phyloP scores from a whole-genome alignment of 345 rosid genomes.

The Euphorbia peplus region DNA sequence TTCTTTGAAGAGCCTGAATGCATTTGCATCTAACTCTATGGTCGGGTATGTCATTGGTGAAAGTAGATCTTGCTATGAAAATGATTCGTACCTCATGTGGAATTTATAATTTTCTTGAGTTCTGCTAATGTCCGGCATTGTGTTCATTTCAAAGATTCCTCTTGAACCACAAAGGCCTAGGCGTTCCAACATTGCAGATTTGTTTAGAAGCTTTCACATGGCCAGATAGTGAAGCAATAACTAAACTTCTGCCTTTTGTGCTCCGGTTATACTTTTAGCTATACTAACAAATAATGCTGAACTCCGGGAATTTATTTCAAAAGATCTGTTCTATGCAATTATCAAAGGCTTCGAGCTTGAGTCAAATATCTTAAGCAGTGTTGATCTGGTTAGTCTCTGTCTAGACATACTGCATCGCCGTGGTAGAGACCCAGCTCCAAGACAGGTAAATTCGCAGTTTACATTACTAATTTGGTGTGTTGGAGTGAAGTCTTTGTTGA shows the following conservation, averaged over 20 bases:
- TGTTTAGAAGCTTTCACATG: constrained; percentile 73
- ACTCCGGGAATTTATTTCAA: constrained; percentile 65
- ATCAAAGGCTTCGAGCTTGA: constrained; percentile 75
- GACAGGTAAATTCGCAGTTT: constrained; percentile 58
- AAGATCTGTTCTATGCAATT: constrained; percentile 67
- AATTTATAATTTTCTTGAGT: constrained; percentile 2
- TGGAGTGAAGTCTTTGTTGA: background rate
- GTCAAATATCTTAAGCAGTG: constrained; percentile 72
- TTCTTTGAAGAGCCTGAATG: constrained; percentile 60
- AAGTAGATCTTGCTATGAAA: constrained; percentile 5
- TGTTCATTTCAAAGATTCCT: constrained; percentile 56
- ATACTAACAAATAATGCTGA: constrained; percentile 62
- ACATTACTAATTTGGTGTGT: constrained; percentile 2
- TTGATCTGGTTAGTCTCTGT: constrained; percentile 74
- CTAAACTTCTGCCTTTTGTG: constrained; percentile 73
- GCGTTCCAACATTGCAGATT: constrained; percentile 63
- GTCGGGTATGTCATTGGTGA: constrained; percentile 54
- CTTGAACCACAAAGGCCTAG: constrained; percentile 60
- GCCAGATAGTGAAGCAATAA: constrained; percentile 83
- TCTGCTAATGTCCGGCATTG: constrained; percentile 9
- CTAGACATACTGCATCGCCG: constrained; percentile 76
- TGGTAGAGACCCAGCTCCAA: constrained; percentile 79
- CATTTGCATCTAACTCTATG: constrained; percentile 61
- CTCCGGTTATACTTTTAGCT: constrained; percentile 57
- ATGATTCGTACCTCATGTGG: background rate